These are phyloP conservation scores for Suillus bovinus DNA, from an alignment of 768 basidiomycete genomes.

Conservation along the genomic window DNA sequence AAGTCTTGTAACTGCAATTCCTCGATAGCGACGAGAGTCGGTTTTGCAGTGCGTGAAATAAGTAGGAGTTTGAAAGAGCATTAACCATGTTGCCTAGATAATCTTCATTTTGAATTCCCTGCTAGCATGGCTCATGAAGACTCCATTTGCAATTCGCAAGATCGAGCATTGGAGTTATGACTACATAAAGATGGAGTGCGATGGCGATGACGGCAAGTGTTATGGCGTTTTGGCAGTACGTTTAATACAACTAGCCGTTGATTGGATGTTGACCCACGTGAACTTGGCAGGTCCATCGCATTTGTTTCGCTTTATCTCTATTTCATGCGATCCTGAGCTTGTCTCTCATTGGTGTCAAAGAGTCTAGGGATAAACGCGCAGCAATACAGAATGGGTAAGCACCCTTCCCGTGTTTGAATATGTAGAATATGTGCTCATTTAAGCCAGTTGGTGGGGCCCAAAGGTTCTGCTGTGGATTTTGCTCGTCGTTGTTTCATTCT, in stretches of 20 bases:
- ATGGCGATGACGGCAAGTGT: conserved; percentile 84
- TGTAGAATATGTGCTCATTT: conserved; percentile 18
- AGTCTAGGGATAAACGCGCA: conserved; percentile 90
- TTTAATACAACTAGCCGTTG: conserved; percentile 15
- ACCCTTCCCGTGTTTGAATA: conserved; percentile 7
- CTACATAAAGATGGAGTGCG: conserved; percentile 98
- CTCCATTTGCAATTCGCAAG: conserved; percentile 79
- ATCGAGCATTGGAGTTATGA: conserved; percentile 94
- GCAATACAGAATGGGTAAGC: conserved; percentile 94
- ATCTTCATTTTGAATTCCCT: conserved; percentile 96
- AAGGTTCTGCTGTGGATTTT: conserved; percentile 90
- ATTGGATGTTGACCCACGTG: conserved; percentile 9
- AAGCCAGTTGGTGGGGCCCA: conserved; percentile 93
- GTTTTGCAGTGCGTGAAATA: conserved; percentile 72
- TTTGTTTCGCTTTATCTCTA: conserved; percentile 91
- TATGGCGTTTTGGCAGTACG: conserved; percentile 94
- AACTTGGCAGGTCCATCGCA: conserved; percentile 81
- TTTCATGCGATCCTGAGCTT: conserved; percentile 84
- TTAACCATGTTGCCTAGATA: conserved; percentile 50
- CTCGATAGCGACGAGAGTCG: conserved; percentile 95
- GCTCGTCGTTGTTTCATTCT: conserved; percentile 80
- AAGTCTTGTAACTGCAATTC: conserved; percentile 99
- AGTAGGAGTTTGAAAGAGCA: neutral
- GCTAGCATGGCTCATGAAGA: conserved; percentile 96
- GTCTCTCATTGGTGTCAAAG: conserved; percentile 81